Base-by-base conservation (phyloP, 805 yeast species). In the Candida methanosorbosa region DNA sequence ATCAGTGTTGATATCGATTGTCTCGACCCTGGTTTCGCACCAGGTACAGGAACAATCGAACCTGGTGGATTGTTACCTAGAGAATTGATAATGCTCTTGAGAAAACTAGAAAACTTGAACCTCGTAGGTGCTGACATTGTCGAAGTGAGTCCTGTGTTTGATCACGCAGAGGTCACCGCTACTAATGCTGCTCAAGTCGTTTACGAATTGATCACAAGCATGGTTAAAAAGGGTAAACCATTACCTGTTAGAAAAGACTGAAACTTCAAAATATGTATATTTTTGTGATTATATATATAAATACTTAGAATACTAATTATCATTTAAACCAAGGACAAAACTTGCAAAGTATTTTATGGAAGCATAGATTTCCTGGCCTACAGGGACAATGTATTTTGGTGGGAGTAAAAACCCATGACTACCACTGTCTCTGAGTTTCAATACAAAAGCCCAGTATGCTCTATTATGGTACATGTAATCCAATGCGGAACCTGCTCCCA, bases 401-500 rank as follows among this genome's bases (percentile, higher is more conserved):
- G 95, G 95, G 28, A 85, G 61, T 43, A 86, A 64, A 50, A 84
- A 86, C 1, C 95, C 95, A 49, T 81, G 88, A 32, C 74, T 68
- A 0, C 95, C 94, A 15, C 81, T 72, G 50, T 85, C 95, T 48
- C 95, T 68, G 36, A 86, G 62, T 56, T 85, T 83, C 38, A 86
- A 60, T 48, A 83, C 94, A 57, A 78, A 80, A 1, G 94, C 94
- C 87, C 88, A 83, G 46, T 66, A 73, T 1, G 92, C 92, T 39
- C 78, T 70, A 48, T 78, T 73, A 56, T 82, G 86, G 50, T 84
- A 85, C 90, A 84, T 81, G 52, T 68, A 85, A 49, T 85, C 95
- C 46, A 85, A 63, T 1, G 84, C 80, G 2, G 85, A 72, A 3
- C 95, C 95, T 5, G 87, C 69, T 2, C 92, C 92, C 54, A 79